Base-by-base conservation (phyloP, 202 grass and related monocot genomes). In the Saccharum hybrid region DNA sequence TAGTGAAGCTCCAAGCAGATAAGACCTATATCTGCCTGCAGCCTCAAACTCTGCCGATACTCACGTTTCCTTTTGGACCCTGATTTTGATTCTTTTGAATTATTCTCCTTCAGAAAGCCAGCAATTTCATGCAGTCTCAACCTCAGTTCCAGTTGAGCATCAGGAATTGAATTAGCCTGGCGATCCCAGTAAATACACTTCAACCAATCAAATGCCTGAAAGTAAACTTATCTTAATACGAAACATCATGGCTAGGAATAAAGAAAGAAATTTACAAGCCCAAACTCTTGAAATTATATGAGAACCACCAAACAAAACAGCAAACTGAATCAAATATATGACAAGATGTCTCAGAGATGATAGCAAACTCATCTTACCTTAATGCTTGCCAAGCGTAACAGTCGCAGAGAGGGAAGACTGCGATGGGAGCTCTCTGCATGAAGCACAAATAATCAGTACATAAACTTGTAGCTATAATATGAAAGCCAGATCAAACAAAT, bases 121-220 rank as follows among this genome's bases (percentile, higher is more conserved):
- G 72, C 38, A 39, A 96, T 84, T 67, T 83, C 91, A 82, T 74
- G 79, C 78, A 96, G 63, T 81, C 77, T 90, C 49, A 85, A 84
- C 67, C 72, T 91, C 77, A 94, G 60, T 82, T 96, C 93, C 45
- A 51, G 62, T 82, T 78, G 86, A 84, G 81, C 67, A 88, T 99
- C 88, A 88, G 93, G 91, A 83, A 94, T 99, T 59, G 74, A 77
- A 73, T 82, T 80, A 66, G 86, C 88, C 61, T 99, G 93, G 63
- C 86, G 46, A 66, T 99, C 96, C 96, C 91, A 96, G 70, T 96
- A 99, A 82, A 88, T 91, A 63, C 75, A 73, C 81, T 90, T 96
- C 86, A 94, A 82, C 89, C 89, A 99, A 84, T 96, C 91, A 88
- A 99, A 82, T 76, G 96, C 93, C 96, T 96, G 93, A 81, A 88